These are phyloP conservation scores for Triangularia verruculosa DNA, from an alignment of 2,329 filamentous ascomycete genomes.

Conservation along the genomic window DNA sequence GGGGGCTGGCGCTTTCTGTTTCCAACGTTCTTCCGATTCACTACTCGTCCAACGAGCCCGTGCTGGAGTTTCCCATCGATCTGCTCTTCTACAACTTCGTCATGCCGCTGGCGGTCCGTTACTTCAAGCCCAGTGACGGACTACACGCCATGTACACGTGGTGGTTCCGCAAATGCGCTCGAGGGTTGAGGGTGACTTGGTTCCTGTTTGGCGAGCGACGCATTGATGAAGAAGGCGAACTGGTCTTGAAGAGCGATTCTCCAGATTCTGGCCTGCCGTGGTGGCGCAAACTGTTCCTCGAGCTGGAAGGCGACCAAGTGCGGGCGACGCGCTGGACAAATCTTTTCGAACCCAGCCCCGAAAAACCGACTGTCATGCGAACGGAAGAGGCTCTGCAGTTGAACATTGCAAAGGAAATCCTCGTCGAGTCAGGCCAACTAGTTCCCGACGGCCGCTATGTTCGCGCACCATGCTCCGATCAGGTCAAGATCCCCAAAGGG, in stretches of 20 bases:
- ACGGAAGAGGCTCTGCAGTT: conserved; percentile 37
- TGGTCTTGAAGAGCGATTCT: conserved; percentile 45
- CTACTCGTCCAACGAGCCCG: conserved; percentile 88
- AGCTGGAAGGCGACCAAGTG: conserved; percentile 41
- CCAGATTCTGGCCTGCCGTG: conserved; percentile 34
- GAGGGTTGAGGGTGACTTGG: conserved; percentile 75
- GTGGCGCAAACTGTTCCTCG: conserved; percentile 46
- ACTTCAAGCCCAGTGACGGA: conserved; percentile 80
- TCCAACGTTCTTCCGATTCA: conserved; percentile 80
- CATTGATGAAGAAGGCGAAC: conserved; percentile 75
- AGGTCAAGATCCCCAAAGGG: conserved; percentile 88
- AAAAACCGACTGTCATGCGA: conserved; percentile 40
- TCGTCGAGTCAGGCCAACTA: conserved; percentile 53
- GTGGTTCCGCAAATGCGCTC: conserved; percentile 91
- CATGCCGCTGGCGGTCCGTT: conserved; percentile 80
- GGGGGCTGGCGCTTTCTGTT: conserved; percentile 71
- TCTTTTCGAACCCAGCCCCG: conserved; percentile 48
- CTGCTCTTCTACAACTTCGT: conserved; percentile 95
- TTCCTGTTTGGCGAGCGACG: conserved; percentile 87
- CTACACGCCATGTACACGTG: conserved; percentile 85
- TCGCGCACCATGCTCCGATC: conserved; percentile 88
- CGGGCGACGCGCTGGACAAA: conserved; percentile 57
- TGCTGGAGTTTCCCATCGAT: conserved; percentile 91
- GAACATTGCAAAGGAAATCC: conserved; percentile 41
- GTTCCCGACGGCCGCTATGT: conserved; percentile 77